Evolutionary conservation across 1,284 basidiomycete species (phyloP).

Genomic region (Sporisorium exsertum): DNA sequence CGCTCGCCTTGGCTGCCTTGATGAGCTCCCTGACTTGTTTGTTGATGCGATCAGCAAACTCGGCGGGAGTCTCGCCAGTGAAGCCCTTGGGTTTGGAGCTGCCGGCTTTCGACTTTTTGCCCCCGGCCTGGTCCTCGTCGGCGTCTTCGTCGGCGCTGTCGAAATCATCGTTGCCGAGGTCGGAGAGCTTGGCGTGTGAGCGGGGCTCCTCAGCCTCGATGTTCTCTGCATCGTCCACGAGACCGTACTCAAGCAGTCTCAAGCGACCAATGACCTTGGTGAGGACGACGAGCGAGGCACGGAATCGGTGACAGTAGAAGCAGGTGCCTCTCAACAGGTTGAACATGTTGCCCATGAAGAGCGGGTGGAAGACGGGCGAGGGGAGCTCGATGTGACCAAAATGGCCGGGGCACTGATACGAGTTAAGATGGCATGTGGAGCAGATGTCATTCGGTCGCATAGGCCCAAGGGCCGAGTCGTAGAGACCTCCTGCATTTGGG

Average conservation of each 20-base stretch:
- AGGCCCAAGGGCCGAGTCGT: slow-evolving; percentile 94
- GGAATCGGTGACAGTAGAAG: slow-evolving; percentile 95
- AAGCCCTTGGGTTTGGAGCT: slow-evolving; percentile 25
- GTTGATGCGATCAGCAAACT: slow-evolving; percentile 60
- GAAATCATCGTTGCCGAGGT: slow-evolving; percentile 28
- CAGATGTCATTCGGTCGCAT: slow-evolving; percentile 78
- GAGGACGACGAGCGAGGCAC: slow-evolving; percentile 76
- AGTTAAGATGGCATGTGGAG: slow-evolving; percentile 89
- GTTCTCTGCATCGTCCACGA: slow-evolving; percentile 83
- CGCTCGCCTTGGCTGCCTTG: slow-evolving; percentile 63
- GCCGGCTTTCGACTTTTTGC: slow-evolving; percentile 67
- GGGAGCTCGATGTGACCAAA: slow-evolving; percentile 99
- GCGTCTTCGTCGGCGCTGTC: slow-evolving; percentile 48
- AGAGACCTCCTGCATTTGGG: slow-evolving; percentile 91
- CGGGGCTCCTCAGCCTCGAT: slow-evolving; percentile 70
- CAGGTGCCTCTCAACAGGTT: slow-evolving; percentile 90
- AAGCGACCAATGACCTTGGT: slow-evolving; percentile 82
- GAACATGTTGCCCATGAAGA: slow-evolving; percentile 94
- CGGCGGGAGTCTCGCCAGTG: slow-evolving; percentile 68
- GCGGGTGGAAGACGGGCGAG: slow-evolving; percentile 92
- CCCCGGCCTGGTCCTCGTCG: slow-evolving; percentile 63
- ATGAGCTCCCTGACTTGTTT: slow-evolving; percentile 78
- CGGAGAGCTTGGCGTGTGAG: slow-evolving; percentile 21
- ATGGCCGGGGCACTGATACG: slow-evolving; percentile 95
- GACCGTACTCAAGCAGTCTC: slow-evolving; percentile 87